Conservation (phyloP, 2,329 filamentous ascomycete genomes). For the Verticillium nubilum region DNA sequence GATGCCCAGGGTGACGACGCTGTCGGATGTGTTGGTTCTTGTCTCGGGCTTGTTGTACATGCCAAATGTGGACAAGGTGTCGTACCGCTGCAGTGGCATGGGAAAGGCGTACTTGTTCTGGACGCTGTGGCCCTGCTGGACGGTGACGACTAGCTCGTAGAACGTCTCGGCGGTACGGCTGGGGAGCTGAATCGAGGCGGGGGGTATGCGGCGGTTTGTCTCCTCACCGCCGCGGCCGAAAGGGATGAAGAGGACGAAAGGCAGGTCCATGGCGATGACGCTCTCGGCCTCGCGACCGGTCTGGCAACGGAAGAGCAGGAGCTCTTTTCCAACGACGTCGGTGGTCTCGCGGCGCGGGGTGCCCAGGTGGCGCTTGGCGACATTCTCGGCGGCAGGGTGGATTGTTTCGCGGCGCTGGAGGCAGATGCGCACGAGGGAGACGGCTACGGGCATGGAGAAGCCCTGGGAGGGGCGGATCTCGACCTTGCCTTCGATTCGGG, state of each 20-base stretch:
- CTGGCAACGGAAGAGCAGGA: conserved; percentile 82
- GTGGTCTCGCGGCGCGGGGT: conserved; percentile 85
- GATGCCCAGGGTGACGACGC: conserved; percentile 85
- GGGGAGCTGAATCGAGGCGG: conserved; percentile 83
- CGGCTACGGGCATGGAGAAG: conserved; percentile 79
- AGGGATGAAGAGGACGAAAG: conserved; percentile 95
- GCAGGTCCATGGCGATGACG: conserved; percentile 92
- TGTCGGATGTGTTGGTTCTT: conserved; percentile 79
- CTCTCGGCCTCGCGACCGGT: conserved; percentile 80
- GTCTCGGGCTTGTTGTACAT: conserved; percentile 98
- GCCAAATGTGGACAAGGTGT: conserved; percentile 95
- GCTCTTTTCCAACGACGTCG: conserved; percentile 93
- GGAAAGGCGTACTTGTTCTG: conserved; percentile 91
- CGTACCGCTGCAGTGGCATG: conserved; percentile 86
- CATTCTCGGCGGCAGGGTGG: conserved; percentile 89
- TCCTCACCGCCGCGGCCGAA: conserved; percentile 90
- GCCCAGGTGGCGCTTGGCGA: conserved; percentile 86
- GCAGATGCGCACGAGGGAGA: conserved; percentile 91
- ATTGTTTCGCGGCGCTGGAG: conserved; percentile 93
- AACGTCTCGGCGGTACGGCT: conserved; percentile 94
- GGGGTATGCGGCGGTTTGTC: conserved; percentile 81
- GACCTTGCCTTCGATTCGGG: conserved; percentile 95
- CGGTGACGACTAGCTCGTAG: conserved; percentile 93
- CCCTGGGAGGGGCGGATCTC: conserved; percentile 87
- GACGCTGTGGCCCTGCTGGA: conserved; percentile 82